A percentile compares a stretch with the other conserved stretches of the same genome.
phyloP scores from a whole-genome alignment of 169 alveolate genomes.

The Theileria equi region DNA sequence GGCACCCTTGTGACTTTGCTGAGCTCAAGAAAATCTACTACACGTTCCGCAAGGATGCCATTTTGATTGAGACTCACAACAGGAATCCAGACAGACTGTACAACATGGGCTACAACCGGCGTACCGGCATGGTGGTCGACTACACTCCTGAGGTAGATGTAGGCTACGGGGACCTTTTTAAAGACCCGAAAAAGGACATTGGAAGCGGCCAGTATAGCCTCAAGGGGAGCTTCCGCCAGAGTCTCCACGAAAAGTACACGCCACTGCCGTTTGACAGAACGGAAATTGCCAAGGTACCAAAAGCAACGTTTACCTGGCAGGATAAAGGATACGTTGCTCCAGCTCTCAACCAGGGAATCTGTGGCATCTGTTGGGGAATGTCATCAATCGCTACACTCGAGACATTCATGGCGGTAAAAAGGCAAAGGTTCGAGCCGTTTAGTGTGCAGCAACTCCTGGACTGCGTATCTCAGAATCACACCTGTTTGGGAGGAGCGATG shows the following conservation, averaged over 20 bases:
- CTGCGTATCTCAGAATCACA: constrained; percentile 56
- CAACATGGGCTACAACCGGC: too few relatives aligned
- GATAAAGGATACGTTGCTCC: too few relatives aligned
- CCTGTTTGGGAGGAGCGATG: constrained; percentile 2
- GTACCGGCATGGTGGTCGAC: too few relatives aligned
- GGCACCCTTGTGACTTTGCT: too few relatives aligned
- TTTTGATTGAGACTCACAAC: constrained; percentile 41
- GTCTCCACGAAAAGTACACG: too few relatives aligned
- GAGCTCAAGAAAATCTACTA: constrained; percentile 33
- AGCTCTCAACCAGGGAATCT: constrained; percentile 72
- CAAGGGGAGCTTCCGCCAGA: too few relatives aligned
- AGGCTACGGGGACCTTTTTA: too few relatives aligned
- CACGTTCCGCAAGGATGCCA: constrained; percentile 12
- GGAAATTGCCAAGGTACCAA: too few relatives aligned
- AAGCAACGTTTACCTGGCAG: too few relatives aligned
- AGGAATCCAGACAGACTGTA: too few relatives aligned
- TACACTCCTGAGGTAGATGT: too few relatives aligned
- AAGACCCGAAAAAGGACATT: constrained; percentile 8
- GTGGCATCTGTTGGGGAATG: constrained; percentile 86
- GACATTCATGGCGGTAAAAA: constrained; percentile 62
- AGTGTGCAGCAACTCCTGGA: constrained; percentile 85
- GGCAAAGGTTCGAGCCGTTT: constrained; percentile 17
- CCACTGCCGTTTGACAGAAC: too few relatives aligned
- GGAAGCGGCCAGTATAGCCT: constrained; percentile 1
- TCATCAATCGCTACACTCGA: constrained; percentile 75